phyloP scores from a whole-genome alignment of 2,329 filamentous ascomycete species.

The Colletotrichum incanum region DNA sequence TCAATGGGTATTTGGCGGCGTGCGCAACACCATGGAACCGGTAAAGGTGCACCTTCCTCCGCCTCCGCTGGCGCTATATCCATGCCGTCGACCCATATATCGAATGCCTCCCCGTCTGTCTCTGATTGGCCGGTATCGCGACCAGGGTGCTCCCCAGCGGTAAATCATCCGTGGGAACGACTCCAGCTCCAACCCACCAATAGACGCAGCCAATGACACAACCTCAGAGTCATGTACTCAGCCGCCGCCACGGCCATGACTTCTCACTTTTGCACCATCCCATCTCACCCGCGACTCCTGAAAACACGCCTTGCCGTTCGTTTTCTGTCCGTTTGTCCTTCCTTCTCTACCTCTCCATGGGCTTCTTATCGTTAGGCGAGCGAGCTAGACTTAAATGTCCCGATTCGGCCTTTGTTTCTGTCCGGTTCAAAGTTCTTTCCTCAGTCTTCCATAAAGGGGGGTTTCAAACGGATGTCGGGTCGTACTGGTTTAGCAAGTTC shows the following conservation, averaged over 20 bases:
- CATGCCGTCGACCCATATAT: conserved; percentile 10
- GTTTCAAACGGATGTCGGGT: conserved; percentile 46
- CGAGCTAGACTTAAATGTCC: not conserved
- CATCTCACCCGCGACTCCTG: conserved; percentile 5
- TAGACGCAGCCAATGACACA: conserved; percentile 25
- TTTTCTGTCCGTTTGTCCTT: conserved; percentile 33
- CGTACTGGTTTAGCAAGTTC: conserved; percentile 69
- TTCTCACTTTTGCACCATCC: not conserved
- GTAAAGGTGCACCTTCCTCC: conserved; percentile 7
- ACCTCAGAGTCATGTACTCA: conserved; percentile 27
- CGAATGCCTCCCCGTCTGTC: not conserved
- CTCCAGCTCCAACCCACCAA: conserved; percentile 18
- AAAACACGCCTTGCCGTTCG: conserved; percentile 17
- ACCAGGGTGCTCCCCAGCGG: conserved; percentile 18
- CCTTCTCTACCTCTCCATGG: not conserved
- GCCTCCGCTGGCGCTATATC: conserved; percentile 30
- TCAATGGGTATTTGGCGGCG: not conserved
- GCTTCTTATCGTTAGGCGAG: not conserved
- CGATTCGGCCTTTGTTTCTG: conserved; percentile 18
- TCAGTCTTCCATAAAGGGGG: conserved; percentile 19
- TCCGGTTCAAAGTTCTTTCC: conserved; percentile 13
- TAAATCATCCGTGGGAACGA: conserved; percentile 14
- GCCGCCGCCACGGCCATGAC: conserved; percentile 11
- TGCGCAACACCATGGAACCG: conserved; percentile 10
- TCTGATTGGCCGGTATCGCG: conserved; percentile 10